Base-by-base conservation (phyloP, 75 land plant species). In the Pinus taeda region DNA sequence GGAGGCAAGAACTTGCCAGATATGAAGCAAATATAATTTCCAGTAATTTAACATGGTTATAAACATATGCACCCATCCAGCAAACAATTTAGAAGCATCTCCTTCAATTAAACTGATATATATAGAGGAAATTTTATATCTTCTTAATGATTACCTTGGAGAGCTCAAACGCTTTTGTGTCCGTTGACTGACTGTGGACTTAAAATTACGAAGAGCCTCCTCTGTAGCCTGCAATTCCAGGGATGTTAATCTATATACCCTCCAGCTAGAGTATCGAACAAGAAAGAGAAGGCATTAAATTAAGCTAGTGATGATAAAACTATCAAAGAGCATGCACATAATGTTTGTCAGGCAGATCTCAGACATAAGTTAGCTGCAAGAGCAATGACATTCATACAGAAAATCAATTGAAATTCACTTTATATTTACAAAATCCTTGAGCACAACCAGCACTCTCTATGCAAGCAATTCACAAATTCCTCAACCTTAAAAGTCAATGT, bases 211-310 rank as follows among this genome's bases (percentile, higher is more conserved):
- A 74, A 91, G 87, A 6, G 93, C 90, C 71, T 86, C 84, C 42
- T 88, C 90, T 73, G 93, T 82, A 84, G 93, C 93, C 93, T 91
- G 82, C 20, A 33, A 58, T 24, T 30, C 9, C 3, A 18, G 39
- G 69, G 30, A 17, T 30, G 13, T 37, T 15, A 26, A 2, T 15
- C 67, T 4, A 53, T 6, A 56, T 11, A 30, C 5, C 36, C 57
- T 57, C 29, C 6, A 74, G 18, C 36, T 15, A 79, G 29, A 45
- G 36, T 30, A 33, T 0, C 12, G 9, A 73, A 3, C 8, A 57
- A 59, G 78, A 21, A 3, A 14, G 3, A 59, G 8, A 12, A 60
- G 74, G 37, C 24, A n/a, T 33, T 14, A 39, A 39, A 39, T 39
- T 39, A 39, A 39, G 42, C 42, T 39, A 39, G 4, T 39, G 42